These are phyloP conservation scores for Crithidia acanthocephali DNA, from an alignment of 208 protist species.

Conservation along the genomic window DNA sequence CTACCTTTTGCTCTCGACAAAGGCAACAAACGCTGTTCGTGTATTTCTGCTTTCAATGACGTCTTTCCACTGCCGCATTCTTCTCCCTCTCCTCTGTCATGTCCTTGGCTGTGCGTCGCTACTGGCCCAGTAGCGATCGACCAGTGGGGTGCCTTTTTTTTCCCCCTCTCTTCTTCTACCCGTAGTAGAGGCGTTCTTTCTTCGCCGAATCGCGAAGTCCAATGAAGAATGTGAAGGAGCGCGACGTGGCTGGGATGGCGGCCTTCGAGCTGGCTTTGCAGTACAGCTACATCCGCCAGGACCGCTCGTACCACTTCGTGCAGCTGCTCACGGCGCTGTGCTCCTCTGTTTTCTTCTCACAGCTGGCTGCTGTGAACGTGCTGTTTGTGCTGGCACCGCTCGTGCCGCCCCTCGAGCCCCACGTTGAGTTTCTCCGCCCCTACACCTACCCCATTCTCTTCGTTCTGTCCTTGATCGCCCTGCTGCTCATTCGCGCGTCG, in stretches of 20 bases:
- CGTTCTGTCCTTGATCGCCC: constrained; percentile 47
- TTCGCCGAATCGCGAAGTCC: too few relatives aligned
- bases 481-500: constrained; percentile 70
- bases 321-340: constrained; percentile 71
- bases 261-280: constrained; percentile 88
- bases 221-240: constrained; percentile 63
- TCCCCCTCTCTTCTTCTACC: too few relatives aligned
- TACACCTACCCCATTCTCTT: constrained; percentile 33
- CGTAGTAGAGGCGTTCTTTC: too few relatives aligned
- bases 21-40: too few relatives aligned
- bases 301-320: constrained; percentile 85
- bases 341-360: constrained; percentile 67
- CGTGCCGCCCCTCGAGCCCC: constrained; percentile 31
- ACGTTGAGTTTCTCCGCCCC: constrained; percentile 32
- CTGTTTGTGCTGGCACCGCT: constrained; percentile 52
- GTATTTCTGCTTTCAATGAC: too few relatives aligned
- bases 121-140: too few relatives aligned
- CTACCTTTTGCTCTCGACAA: too few relatives aligned
- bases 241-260: constrained; percentile 77
- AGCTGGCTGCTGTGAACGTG: constrained; percentile 37
- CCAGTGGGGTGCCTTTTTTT: too few relatives aligned
- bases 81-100: too few relatives aligned
- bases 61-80: too few relatives aligned
- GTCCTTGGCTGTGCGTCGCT: too few relatives aligned
- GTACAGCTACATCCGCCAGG: constrained; percentile 78